Percentiles rank a stretch among this genome's conserved stretches.
These are phyloP conservation scores for Gracilaria domingensis DNA, from an alignment of 23 red algal species.

Conservation along the genomic window DNA sequence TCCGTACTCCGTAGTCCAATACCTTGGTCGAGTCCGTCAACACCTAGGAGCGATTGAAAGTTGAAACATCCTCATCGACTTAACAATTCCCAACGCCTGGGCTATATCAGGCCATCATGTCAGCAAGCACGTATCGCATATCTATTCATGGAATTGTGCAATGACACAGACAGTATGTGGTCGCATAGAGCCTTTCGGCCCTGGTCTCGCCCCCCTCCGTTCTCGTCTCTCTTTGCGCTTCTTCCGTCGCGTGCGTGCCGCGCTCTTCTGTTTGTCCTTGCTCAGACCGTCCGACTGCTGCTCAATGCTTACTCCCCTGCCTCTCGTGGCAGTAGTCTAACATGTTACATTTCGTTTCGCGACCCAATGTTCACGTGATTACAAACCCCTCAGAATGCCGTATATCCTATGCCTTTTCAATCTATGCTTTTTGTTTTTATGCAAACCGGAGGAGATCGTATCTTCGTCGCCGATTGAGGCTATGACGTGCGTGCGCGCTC, in stretches of 20 bases:
- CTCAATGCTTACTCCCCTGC: constrained; percentile 48
- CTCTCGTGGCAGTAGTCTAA: no score
- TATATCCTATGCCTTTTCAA: no score
- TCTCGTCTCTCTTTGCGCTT: not conserved
- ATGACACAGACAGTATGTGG: no score
- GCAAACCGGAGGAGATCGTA: no score
- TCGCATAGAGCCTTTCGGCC: constrained; percentile 37
- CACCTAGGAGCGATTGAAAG: constrained; percentile 42
- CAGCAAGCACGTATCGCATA: constrained; percentile 58
- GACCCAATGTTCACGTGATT: constrained; percentile 51
- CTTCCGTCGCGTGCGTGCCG: constrained; percentile 5
- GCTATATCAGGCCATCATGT: constrained; percentile 86
- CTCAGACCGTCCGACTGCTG: constrained; percentile 36
- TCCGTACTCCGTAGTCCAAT: constrained; percentile 81
- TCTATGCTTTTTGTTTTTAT: no score
- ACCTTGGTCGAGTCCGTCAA: constrained; percentile 49
- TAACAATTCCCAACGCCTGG: constrained; percentile 73
- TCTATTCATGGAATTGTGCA: constrained; percentile 53
- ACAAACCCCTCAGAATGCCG: no score
- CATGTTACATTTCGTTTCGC: constrained; percentile 47
- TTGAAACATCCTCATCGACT: constrained; percentile 77
- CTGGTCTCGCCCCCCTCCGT: not conserved
- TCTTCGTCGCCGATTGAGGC: no score
- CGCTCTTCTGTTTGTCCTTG: constrained; percentile 25
- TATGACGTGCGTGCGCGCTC: no score